Evolutionary conservation across 495 filamentous ascomycete genomes (phyloP).

Genomic region (Hamigera avellanea): DNA sequence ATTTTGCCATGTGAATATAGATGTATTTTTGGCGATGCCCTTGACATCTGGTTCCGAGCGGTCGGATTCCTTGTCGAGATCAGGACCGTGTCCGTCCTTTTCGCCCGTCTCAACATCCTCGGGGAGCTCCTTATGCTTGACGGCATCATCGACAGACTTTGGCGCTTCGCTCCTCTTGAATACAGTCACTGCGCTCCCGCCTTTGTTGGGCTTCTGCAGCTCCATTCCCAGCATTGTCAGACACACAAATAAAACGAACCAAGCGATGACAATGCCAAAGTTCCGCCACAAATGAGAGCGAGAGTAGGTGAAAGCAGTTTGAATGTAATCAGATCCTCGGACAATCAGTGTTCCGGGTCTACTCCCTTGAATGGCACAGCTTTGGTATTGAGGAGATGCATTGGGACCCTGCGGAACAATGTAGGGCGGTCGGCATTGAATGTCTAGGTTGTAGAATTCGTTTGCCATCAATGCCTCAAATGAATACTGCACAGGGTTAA

Average conservation of each 20-base stretch:
- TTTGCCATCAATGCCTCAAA: constrained; percentile 61
- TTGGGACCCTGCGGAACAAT: constrained; percentile 51
- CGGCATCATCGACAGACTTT: constrained; percentile 34
- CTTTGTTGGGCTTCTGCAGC: constrained; percentile 56
- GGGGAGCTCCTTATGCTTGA: constrained; percentile 18
- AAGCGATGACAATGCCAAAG: constrained; percentile 48
- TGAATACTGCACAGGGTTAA: constrained; percentile 67
- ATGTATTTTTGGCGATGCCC: constrained; percentile 44
- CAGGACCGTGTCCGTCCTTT: constrained; percentile 12
- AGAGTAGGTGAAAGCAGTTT: constrained; percentile 40
- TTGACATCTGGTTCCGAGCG: constrained; percentile 16
- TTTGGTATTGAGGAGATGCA: constrained; percentile 42
- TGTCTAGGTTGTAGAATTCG: constrained; percentile 36
- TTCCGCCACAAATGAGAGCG: constrained; percentile 52
- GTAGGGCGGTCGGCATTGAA: constrained; percentile 40
- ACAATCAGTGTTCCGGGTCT: constrained; percentile 38
- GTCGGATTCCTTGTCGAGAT: constrained; percentile 13
- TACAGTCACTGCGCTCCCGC: constrained; percentile 57
- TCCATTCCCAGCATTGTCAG: constrained; percentile 56
- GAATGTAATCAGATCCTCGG: constrained; percentile 39
- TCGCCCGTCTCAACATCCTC: constrained; percentile 39
- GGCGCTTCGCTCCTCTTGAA: constrained; percentile 54
- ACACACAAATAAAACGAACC: constrained; percentile 40
- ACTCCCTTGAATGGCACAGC: constrained; percentile 49
- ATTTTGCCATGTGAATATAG: constrained; percentile 67